Evolutionary conservation across 1,139 yeast genomes (phyloP), one percentile per base, ranked within the genome.

Genomic region (Yamadazyma dushanensis): DNA sequence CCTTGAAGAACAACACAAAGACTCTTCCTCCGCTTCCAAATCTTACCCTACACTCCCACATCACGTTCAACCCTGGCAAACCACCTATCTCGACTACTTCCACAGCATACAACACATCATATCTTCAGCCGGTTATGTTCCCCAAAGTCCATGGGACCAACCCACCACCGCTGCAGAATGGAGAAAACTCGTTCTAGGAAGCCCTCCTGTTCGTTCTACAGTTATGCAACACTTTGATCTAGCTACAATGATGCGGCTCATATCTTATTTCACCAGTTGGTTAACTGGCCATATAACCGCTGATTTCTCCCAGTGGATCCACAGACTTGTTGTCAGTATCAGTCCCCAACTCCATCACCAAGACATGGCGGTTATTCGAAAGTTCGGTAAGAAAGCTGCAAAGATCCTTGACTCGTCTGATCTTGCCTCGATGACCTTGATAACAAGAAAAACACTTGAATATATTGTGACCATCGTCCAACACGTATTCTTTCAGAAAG

Each of bases 221-320:
- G 51, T 41, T 28, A 20, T 46, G 5, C 42, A 44, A 32, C 31
- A 36, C 5, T 40, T 70, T 6, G 65, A 63, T 29, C 68, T 70
- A 32, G 49, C 61, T 6, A 58, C 64, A 1, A 51, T 57, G 11
- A 58, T 70, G 41, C 64, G 61, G 42, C 54, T 70, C 16, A 41
- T 70, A 17, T 59, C 63, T 1, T 59, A 63, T 37, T 53, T 53
- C 32, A 66, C 73, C 18, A 57, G 60, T 35, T 68, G 75, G 74
- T 53, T 70, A 25, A 65, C 64, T 48, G 45, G 53, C 5, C 50
- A 59, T 9, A 46, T 56, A 27, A 59, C 57, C 18, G 53, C 50
- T n/a, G 49, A 54, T 21, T 42, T 69, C 9, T 59, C 67, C 3
- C 53, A 47, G 37, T 70, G 76, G 76, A 57, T 70, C 3, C 69